Base-by-base conservation (phyloP, 164 flowering plant species). In the Liriodendron chinense region DNA sequence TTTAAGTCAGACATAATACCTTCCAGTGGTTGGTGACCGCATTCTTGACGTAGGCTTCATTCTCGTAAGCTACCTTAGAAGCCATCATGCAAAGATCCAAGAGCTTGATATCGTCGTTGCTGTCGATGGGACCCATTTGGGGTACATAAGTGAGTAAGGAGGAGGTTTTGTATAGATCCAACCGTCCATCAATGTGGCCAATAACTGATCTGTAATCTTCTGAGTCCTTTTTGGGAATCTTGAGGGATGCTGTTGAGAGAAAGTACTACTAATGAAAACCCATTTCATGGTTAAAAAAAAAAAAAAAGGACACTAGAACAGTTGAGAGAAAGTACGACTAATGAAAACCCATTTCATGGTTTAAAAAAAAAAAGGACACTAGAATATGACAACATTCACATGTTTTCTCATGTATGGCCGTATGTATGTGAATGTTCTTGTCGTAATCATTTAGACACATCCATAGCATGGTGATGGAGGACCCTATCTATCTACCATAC, bases 51-150 rank as follows among this genome's bases (percentile, higher is more conserved):
- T 71, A 82, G 1, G 76, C 77, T 26, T 75, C 12, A 61, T 86
- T 89, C 77, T 89, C 92, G 69, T 89, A 89, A 12, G 83, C 75
- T 8, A 82, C 9, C 78, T 87, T 85, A 23, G 92, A 66, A 67
- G 88, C 87, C 89, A 86, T 86, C 63, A 79, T 70, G 34, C 80
- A 76, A 12, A 87, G 80, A 56, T 81, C 83, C 68, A 81, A 28
- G 0, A 47, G 49, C 24, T 28, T 68, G 22, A 66, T 57, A 25
- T 28, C 68, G 10, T 62, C 34, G 5, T 22, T 7, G 3, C 16
- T 64, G 70, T 28, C 63, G 2, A 53, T 9, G 0, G 70, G 18
- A 24, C 7, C 63, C 68, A 49, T 56, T 1, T 9, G 61, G 9
- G 65, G 73, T 1, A 61, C 23, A 24, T 26, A 23, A 43, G 34